Evolutionary conservation across 2,329 filamentous ascomycete genomes (phyloP).

Genomic region (Cordyceps fumosorosea): DNA sequence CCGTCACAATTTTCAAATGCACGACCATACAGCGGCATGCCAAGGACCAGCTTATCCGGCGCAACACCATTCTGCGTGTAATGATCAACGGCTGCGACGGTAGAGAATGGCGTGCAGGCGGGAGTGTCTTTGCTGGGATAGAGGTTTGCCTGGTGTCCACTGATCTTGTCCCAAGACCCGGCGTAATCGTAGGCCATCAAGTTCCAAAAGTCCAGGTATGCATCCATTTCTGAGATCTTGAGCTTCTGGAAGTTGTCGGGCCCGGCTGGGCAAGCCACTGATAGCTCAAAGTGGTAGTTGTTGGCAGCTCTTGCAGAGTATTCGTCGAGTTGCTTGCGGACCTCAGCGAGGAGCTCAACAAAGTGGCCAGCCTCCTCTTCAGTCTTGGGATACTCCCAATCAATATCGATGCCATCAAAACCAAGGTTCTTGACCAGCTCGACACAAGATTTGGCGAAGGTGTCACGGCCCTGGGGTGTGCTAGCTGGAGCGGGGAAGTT

Average conservation of each 20-base stretch:
- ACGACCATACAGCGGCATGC: constrained; percentile 89
- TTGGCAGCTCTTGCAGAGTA: constrained; percentile 40
- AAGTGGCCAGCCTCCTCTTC: constrained; percentile 48
- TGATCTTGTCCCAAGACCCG: constrained; percentile 66
- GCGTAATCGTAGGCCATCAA: constrained; percentile 87
- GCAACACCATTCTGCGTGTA: constrained; percentile 63
- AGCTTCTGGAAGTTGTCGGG: constrained; percentile 56
- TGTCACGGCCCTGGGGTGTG: constrained; percentile 59
- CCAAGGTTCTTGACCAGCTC: constrained; percentile 73
- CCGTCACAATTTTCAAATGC: constrained; percentile 76
- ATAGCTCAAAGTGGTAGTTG: constrained; percentile 55
- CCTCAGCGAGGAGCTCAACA: constrained; percentile 51
- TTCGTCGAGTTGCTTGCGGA: constrained; percentile 51
- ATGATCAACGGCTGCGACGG: constrained; percentile 59
- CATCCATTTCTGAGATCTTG: constrained; percentile 58
- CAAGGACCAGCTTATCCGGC: constrained; percentile 70
- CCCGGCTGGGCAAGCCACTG: constrained; percentile 58
- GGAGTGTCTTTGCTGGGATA: constrained; percentile 53
- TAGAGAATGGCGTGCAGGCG: constrained; percentile 69
- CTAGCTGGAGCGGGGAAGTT: constrained; percentile 76
- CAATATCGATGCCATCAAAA: constrained; percentile 64
- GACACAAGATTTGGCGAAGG: constrained; percentile 69
- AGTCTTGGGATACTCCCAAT: constrained; percentile 61
- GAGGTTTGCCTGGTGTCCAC: constrained; percentile 79
- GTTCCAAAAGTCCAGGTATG: constrained; percentile 66